Conservation (phyloP, 495 filamentous ascomycete species). For the Trichodelitschia bisporula region DNA sequence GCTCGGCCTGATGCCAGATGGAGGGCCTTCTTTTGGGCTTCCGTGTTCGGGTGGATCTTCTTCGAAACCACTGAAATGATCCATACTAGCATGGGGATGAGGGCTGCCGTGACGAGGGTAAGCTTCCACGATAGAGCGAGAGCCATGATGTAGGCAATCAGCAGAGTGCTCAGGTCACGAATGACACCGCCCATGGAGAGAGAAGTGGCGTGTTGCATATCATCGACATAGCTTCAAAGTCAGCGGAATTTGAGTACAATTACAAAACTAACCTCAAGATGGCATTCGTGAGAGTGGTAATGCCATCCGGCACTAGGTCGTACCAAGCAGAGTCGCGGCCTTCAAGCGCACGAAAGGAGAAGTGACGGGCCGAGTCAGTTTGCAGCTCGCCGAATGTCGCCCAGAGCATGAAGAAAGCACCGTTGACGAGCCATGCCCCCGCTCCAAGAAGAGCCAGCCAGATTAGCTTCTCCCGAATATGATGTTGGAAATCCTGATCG, state of each 20-base stretch:
- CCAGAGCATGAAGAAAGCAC: slow-evolving; percentile 40
- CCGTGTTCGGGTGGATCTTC: slow-evolving; percentile 37
- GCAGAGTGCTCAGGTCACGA: slow-evolving; percentile 31
- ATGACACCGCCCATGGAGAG: slow-evolving; percentile 48
- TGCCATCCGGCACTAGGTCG: slow-evolving; percentile 44
- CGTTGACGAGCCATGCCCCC: slow-evolving; percentile 37
- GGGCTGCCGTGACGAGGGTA: slow-evolving; percentile 56
- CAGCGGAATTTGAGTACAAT: neutral
- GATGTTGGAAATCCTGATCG: slow-evolving; percentile 23
- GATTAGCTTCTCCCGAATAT: slow-evolving; percentile 31
- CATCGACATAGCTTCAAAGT: slow-evolving; percentile 42
- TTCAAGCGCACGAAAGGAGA: slow-evolving; percentile 41
- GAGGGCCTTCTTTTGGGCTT: slow-evolving; percentile 42
- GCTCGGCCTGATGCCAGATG: slow-evolving; percentile 45
- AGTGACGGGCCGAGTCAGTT: slow-evolving; percentile 33
- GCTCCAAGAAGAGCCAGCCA: slow-evolving; percentile 34
- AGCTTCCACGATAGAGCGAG: slow-evolving; percentile 65
- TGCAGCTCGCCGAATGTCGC: slow-evolving; percentile 61
- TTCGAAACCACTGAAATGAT: slow-evolving; percentile 32
- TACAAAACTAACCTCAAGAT: slow-evolving; percentile 42
- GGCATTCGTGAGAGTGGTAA: slow-evolving; percentile 41
- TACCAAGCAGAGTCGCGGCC: slow-evolving; percentile 64
- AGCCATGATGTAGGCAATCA: slow-evolving; percentile 41
- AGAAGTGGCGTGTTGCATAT: slow-evolving; percentile 58
- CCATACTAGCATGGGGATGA: slow-evolving; percentile 39